Evolutionary conservation across 331 rosid species (phyloP), one percentile per base, ranked within the genome.

Genomic region (Malus hybrid): DNA sequence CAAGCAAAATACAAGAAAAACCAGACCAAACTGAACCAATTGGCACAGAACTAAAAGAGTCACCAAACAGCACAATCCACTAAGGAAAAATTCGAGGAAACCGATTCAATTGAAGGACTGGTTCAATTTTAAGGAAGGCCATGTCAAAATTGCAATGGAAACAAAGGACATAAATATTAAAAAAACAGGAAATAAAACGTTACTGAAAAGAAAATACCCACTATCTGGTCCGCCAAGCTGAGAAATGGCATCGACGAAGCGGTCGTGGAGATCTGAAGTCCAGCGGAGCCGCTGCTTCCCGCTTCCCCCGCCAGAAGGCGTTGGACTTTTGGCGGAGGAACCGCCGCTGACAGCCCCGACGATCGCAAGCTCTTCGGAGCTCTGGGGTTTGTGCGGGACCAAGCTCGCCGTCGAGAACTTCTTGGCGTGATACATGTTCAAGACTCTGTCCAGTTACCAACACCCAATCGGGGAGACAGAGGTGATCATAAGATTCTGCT

Each of bases 201-300:
- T 26, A 73, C 80, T 77, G 65, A 76, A 84, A 85, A 86, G 81
- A 85, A 83, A 85, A 89, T 91, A 91, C 98, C 90, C 97, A 93
- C 98, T 93, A 76, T 93, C 98, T 88, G 98, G 97, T 88, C 98
- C 98, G 81, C 98, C 98, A 69, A 93, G 98, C 57, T 93, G 97
- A 1, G 98, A 68, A 53, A 93, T 91, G 63, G 98, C 98, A 76
- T 93, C 98, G 62, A 93, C 98, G 75, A 93, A 93, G 18, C 96
- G 96, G 79, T 93, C 97, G 68, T 93, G 98, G 85, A 93, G 98
- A 65, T 93, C 96, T 0, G 97, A 87, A 33, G 97, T 91, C 98
- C 98, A 93, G n/a, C 98, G 89, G 66, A 93, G 81, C 5, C 98
- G 89, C 62, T 93, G 98, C 65, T 91, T 93, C 84, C 93, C 98